Evolutionary conservation across 352 stramenopile species (phyloP), one percentile per base, ranked within the genome.

Genomic region (Globisporangium ultimum): DNA sequence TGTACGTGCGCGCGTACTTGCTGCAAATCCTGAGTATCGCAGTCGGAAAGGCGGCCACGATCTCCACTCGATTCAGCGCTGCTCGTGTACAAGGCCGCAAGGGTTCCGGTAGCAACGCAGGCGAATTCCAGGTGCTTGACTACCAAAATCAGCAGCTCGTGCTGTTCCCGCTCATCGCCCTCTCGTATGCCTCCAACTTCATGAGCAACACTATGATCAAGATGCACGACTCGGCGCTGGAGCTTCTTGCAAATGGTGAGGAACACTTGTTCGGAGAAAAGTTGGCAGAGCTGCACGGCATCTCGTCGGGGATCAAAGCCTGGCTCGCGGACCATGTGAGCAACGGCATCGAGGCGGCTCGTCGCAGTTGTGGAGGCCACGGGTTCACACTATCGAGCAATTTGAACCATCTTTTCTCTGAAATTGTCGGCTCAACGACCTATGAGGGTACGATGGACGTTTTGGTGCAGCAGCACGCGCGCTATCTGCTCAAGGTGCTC

Each of bases 381-480:
- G 51, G 58, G 14, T 66, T 60, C 28, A 48, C 49, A 13, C 34
- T 61, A 15, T 63, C 52, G 10, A 64, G 53, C 48, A 64, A 64
- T 36, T 21, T 70, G 18, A 40, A 45, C 14, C 70, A 78, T 36
- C 56, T 76, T 18, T 67, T 63, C 28, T 51, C 38, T 12, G 70
- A 78, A 59, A 64, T 61, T 1, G 72, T 88, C 3, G 75, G 75
- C 21, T 66, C 74, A 7, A 72, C 53, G 51, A 91, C 82, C 9
- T 87, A 71, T 58, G 79, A 91, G 72, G 81, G 79, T n/a, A 91
- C 79, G 18, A 80, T 80, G 48, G 78, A 91, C 60, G 80, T 91
- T 47, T 66, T 91, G 21, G 68, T 87, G 22, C 74, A 88, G 53
- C 79, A 91, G 40, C 79, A 89, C 58, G 67, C 71, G 14, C 74